These are phyloP conservation scores for Colletotrichum cereale DNA, from an alignment of 2,329 filamentous ascomycete genomes.

Conservation along the genomic window DNA sequence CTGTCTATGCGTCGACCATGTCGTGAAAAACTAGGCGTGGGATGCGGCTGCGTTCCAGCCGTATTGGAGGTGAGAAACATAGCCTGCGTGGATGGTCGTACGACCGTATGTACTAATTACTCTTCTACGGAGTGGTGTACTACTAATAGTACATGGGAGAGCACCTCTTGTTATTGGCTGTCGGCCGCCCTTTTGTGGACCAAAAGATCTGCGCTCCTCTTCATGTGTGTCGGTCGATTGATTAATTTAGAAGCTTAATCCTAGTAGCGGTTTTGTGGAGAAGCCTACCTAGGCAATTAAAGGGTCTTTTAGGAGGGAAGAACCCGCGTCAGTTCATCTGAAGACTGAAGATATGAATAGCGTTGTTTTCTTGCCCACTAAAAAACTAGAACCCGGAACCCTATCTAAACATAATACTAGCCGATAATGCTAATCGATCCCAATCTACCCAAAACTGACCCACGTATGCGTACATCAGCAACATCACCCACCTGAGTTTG, in stretches of 20 bases:
- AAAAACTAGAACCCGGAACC: conserved; percentile 6
- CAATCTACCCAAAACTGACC: conserved; percentile 20
- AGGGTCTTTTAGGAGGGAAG: neutral
- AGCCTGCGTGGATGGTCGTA: neutral
- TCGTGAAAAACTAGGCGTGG: conserved; percentile 4
- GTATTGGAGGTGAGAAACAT: conserved; percentile 3
- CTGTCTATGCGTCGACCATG: neutral
- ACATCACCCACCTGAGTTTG: neutral
- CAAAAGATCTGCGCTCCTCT: conserved; percentile 3
- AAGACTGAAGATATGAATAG: neutral
- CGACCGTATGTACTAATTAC: neutral
- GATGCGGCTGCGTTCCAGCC: conserved; percentile 8
- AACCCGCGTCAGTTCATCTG: neutral
- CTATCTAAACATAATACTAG: conserved; percentile 18
- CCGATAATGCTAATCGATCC: conserved; percentile 1
- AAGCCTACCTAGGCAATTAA: neutral
- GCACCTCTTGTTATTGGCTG: neutral
- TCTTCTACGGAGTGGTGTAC: too few relatives aligned
- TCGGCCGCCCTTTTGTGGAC: neutral
- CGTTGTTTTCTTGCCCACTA: neutral
- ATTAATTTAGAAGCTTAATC: conserved; percentile 34
- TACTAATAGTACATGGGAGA: neutral
- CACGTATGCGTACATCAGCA: neutral
- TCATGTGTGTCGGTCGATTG: conserved; percentile 21
- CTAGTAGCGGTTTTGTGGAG: conserved; percentile 7